Evolutionary conservation across 2,329 filamentous ascomycete genomes (phyloP).

Genomic region (Sarocladium oryzae): DNA sequence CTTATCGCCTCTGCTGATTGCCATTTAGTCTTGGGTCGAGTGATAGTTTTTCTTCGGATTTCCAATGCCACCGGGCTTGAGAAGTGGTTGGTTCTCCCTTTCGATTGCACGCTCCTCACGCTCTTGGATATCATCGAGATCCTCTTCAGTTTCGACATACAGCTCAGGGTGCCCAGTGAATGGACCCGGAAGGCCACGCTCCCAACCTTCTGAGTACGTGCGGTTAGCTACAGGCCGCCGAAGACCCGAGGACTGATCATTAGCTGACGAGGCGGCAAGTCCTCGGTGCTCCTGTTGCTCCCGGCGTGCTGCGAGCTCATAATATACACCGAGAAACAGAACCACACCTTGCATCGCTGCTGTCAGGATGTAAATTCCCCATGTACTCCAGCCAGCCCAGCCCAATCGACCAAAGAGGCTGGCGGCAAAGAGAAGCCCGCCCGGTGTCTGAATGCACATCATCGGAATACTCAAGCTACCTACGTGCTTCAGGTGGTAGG

Average conservation of each 20-base stretch:
- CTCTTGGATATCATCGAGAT: conserved; percentile 43
- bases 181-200: conserved; percentile 43
- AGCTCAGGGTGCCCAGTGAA: conserved; percentile 46
- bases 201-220: conserved; percentile 44
- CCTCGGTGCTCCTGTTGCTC: conserved; percentile 18
- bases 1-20: not conserved
- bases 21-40: not conserved
- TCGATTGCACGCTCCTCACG: conserved; percentile 45
- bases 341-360: conserved; percentile 78
- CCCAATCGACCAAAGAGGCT: conserved; percentile 79
- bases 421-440: conserved; percentile 80
- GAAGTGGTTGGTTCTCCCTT: conserved; percentile 42
- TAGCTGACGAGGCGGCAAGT: conserved; percentile 18
- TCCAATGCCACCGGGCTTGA: conserved; percentile 44
- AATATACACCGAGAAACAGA: conserved; percentile 73
- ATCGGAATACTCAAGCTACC: conserved; percentile 91
- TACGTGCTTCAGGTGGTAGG: conserved; percentile 75
- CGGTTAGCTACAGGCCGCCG: conserved; percentile 32
- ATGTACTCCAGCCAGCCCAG: conserved; percentile 84
- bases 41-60: conserved; percentile 34
- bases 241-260: conserved; percentile 15
- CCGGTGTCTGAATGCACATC: conserved; percentile 97
- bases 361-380: conserved; percentile 85
- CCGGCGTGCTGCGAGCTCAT: conserved; percentile 48
- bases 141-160: conserved; percentile 45